Conservation (phyloP, 2,329 filamentous ascomycete genomes). For the Neonectria punicea region DNA sequence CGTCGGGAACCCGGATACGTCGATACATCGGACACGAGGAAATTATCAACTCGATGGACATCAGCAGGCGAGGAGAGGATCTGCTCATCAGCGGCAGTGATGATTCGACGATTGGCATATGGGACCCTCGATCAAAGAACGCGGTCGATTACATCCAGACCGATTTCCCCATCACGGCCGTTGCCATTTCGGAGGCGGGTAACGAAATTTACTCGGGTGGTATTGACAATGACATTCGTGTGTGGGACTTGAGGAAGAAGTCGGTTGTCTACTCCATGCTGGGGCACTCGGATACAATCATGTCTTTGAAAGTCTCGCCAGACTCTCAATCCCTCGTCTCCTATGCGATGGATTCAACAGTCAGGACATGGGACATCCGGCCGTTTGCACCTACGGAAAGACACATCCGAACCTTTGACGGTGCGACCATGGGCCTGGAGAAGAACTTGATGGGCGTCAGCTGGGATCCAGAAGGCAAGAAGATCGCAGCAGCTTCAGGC, state of each 20-base stretch:
- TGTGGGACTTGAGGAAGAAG: conserved; percentile 96
- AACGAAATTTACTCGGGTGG: conserved; percentile 95
- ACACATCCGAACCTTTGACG: conserved; percentile 88
- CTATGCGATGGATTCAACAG: conserved; percentile 93
- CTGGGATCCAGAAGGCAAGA: conserved; percentile 89
- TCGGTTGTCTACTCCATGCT: conserved; percentile 86
- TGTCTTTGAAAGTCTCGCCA: conserved; percentile 89
- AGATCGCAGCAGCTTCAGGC: conserved; percentile 87
- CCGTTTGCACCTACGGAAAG: conserved; percentile 92
- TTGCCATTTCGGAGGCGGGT: conserved; percentile 91
- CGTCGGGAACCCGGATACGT: conserved; percentile 90
- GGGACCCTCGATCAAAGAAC: conserved; percentile 92
- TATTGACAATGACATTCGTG: conserved; percentile 97
- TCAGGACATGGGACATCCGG: conserved; percentile 94
- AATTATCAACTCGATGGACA: conserved; percentile 91
- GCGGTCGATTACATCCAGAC: conserved; percentile 90
- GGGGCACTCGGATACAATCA: conserved; percentile 92
- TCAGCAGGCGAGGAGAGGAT: conserved; percentile 90
- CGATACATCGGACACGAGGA: conserved; percentile 94
- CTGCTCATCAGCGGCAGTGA: conserved; percentile 91
- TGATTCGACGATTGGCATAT: conserved; percentile 92
- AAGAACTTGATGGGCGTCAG: conserved; percentile 91
- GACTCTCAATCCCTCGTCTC: conserved; percentile 92
- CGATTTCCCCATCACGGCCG: conserved; percentile 89
- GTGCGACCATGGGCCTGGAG: conserved; percentile 87